Evolutionary conservation across 202 grass and related monocot species (phyloP), one percentile per base, ranked within the genome.

Genomic region (Schoenoplectus triqueter): DNA sequence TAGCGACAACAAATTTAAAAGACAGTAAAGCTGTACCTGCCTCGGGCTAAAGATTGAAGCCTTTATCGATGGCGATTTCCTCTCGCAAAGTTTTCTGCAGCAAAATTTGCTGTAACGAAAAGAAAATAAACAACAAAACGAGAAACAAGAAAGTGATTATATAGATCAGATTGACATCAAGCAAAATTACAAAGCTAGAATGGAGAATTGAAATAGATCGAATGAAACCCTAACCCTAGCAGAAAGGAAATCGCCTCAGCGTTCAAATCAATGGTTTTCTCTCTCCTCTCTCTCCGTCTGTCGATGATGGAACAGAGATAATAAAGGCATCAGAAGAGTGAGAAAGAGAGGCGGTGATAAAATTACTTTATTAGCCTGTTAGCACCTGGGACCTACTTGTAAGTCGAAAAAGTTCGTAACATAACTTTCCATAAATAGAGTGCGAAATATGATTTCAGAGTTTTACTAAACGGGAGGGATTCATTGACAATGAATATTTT

Each of bases 221-320:
- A 57, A 84, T 21, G 47, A 69, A 69, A 84, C 64, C 64, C 64
- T 69, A 55, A 69, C 66, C 81, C 50, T 84, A 84, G 65, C 65
- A 5, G 66, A 84, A 84, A 84, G 81, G 81, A 84, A 84, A 84
- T 84, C 81, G 81, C 81, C 81, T 13, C 49, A 17, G 62, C 65
- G 81, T 31, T 31, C 31, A 31, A 31, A 31, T 31, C 31, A 31
- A 31, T 31, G 31, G 31, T 31, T 31, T 31, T 31, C 31, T 31
- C 31, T 31, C 31, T 31, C 31, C 31, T 31, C 31, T 31, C 31
- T 31, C 31, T 31, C 31, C 31, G 31, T 31, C 31, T 31, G 31
- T 31, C 31, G 31, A 31, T 31, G 31, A 31, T 31, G 31, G 31
- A 31, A 31, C 31, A 31, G 31, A 31, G 31, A 31, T 31, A 31